Base-by-base conservation (phyloP, 768 basidiomycete genomes). In the Plicaturopsis crispa region DNA sequence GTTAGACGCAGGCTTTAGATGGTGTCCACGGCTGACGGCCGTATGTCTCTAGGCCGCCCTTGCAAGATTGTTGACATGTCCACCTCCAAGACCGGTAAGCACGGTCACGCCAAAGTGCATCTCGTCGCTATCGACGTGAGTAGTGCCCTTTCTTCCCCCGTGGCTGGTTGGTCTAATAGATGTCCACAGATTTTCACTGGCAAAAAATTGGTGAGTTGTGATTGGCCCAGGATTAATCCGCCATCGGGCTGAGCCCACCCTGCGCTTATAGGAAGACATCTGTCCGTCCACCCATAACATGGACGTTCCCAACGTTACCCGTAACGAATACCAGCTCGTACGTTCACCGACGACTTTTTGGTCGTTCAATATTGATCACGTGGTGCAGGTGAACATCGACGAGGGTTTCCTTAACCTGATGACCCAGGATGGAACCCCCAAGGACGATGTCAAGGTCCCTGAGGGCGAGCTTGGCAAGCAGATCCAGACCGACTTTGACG, bases 51-150 rank as follows among this genome's bases (percentile, higher is more conserved):
- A 85, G 84, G 72, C 51, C 80, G 92, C 52, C 93, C 93, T 49
- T 98, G 93, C 87, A 98, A 98, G 74, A 91, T 91, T 67, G 81
- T 92, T 53, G 92, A 96, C 63, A 97, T 96, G 93, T 94, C 91
- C 47, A 96, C 93, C 70, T 98, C 93, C 62, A 98, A 98, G 80
- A 94, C 92, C 34, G 93, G 94, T 54, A 98, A 98, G 80, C 94
- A 98, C 73, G 94, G 94, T 54, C 94, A 99, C 72, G 94, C 96
- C 65, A 99, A 98, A 70, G 96, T 98, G 58, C 92, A 98, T 68
- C 77, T 99, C 47, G 78, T 97, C 52, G 96, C 81, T 60, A 87
- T 89, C 60, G 96, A 99, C 67, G 93, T 96, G 59, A 46, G 90
- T 78, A 22, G 33, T 4, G 33, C 11, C 34, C 5, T 26, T 35